phyloP scores from a whole-genome alignment of 2,329 filamentous ascomycete genomes.

The Sclerotiophoma versabilis region DNA sequence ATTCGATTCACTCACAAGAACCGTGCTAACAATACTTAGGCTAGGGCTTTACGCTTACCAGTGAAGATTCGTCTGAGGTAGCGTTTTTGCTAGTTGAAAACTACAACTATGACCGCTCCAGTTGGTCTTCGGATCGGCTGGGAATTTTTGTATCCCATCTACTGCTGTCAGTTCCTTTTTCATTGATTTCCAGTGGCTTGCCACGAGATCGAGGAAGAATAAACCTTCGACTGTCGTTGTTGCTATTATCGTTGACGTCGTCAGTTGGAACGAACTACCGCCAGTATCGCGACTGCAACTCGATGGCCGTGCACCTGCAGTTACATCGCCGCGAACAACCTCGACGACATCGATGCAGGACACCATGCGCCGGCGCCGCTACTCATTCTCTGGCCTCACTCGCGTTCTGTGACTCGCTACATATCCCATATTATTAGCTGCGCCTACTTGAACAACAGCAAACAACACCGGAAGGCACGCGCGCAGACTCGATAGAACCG shows the following conservation, averaged over 20 bases:
- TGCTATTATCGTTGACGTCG: too few relatives aligned
- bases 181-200: conserved; percentile 38
- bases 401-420: too few relatives aligned
- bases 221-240: neutral
- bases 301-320: too few relatives aligned
- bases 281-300: too few relatives aligned
- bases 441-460: too few relatives aligned
- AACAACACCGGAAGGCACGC: neutral
- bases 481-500: neutral
- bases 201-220: conserved; percentile 42
- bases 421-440: too few relatives aligned
- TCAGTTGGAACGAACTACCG: too few relatives aligned
- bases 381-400: too few relatives aligned
- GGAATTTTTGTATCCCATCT: conserved; percentile 77
- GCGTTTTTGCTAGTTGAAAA: conserved; percentile 92
- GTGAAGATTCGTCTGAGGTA: conserved; percentile 88
- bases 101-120: conserved; percentile 78
- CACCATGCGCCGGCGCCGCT: too few relatives aligned
- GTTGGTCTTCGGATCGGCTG: conserved; percentile 72
- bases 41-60: conserved; percentile 82
- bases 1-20: too few relatives aligned
- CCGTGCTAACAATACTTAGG: too few relatives aligned
- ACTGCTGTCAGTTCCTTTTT: conserved; percentile 34
- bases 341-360: neutral
- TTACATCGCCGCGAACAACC: neutral